phyloP scores from a whole-genome alignment of 768 basidiomycete species.

The Kwoniella newhampshirensis region DNA sequence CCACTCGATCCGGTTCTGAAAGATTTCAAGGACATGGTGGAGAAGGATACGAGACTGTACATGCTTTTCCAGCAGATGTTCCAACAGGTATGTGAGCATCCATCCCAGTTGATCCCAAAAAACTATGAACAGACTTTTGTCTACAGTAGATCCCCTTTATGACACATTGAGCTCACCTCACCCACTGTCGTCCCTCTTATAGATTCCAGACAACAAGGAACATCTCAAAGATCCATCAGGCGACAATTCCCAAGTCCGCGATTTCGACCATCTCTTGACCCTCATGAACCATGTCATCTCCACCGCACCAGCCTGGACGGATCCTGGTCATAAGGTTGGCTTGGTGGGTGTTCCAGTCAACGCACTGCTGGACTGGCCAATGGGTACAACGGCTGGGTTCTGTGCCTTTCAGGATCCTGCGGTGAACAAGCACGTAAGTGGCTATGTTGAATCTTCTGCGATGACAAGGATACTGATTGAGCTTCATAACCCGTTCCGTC shows the following conservation, averaged over 20 bases:
- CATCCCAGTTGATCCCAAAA: too few relatives aligned
- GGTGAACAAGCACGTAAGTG: slow-evolving; percentile 56
- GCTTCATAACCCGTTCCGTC: neutral
- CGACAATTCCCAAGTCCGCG: slow-evolving; percentile 51
- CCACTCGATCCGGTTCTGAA: slow-evolving; percentile 46
- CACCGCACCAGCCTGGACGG: slow-evolving; percentile 57
- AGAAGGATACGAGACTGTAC: slow-evolving; percentile 47
- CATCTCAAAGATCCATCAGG: slow-evolving; percentile 49
- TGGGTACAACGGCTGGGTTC: slow-evolving; percentile 56
- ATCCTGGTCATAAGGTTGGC: slow-evolving; percentile 51
- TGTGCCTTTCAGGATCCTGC: slow-evolving; percentile 55
- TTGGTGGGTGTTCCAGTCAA: slow-evolving; percentile 59
- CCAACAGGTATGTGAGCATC: slow-evolving; percentile 36
- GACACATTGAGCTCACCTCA: neutral
- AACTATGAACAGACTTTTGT: too few relatives aligned
- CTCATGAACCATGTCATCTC: slow-evolving; percentile 57
- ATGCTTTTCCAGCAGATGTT: slow-evolving; percentile 54
- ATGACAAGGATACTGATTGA: neutral
- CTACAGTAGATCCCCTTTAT: too few relatives aligned
- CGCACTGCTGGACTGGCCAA: slow-evolving; percentile 57
- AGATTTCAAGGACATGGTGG: slow-evolving; percentile 51
- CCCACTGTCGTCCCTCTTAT: neutral
- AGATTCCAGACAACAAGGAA: slow-evolving; percentile 45
- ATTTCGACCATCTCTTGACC: slow-evolving; percentile 56
- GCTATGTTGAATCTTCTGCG: too few relatives aligned